These are phyloP conservation scores for Silene latifolia DNA, from an alignment of 148 eudicot species.

Conservation along the genomic window DNA sequence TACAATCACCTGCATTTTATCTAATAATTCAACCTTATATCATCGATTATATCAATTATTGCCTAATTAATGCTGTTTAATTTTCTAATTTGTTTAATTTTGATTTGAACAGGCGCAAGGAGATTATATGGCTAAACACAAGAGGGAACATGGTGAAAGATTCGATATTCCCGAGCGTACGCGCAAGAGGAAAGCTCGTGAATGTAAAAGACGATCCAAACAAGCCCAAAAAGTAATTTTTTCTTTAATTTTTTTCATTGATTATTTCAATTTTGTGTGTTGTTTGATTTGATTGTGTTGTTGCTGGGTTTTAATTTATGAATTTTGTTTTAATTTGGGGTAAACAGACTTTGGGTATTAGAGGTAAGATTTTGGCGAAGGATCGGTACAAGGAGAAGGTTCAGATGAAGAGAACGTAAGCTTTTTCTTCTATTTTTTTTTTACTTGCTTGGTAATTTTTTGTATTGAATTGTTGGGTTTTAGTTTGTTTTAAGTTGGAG, in stretches of 20 bases:
- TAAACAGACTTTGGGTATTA: conserved; percentile 59
- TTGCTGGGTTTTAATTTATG: not conserved
- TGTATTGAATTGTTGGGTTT: not conserved
- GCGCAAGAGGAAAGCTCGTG: conserved; percentile 88
- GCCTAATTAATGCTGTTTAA: not conserved
- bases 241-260: not conserved
- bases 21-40: not conserved
- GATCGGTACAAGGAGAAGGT: not conserved
- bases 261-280: not conserved
- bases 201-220: conserved; percentile 59
- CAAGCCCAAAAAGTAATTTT: conserved; percentile 57
- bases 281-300: not conserved
- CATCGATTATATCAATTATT: not conserved
- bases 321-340: conserved; percentile 1
- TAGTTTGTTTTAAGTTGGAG: not conserved
- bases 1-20: not conserved
- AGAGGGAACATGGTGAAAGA: conserved; percentile 85
- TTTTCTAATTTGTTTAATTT: not conserved
- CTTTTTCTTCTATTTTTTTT: not conserved
- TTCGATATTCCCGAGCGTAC: conserved; percentile 78
- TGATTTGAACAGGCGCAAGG: conserved; percentile 75
- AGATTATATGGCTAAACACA: conserved; percentile 65
- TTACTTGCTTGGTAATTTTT: too few relatives aligned
- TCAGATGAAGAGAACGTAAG: not conserved
- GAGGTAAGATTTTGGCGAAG: not conserved